These are phyloP conservation scores for Fusarium sp. DNA, from an alignment of 2,329 filamentous ascomycete genomes.

Conservation along the genomic window DNA sequence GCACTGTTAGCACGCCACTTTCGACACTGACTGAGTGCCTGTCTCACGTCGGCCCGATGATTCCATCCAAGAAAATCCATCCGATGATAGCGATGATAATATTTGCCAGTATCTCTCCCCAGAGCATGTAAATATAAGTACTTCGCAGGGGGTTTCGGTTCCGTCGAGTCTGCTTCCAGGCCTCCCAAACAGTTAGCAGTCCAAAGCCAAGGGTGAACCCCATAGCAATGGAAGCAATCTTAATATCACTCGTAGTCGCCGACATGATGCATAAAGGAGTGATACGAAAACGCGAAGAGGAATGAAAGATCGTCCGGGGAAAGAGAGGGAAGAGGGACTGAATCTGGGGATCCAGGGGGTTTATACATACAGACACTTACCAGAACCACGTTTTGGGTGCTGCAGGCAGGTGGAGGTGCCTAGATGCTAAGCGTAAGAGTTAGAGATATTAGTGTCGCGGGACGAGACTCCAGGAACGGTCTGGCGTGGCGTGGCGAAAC, in stretches of 20 bases:
- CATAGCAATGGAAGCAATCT: constrained; percentile 44
- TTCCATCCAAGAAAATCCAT: constrained; percentile 51
- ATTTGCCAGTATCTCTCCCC: constrained; percentile 55
- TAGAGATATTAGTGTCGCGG: neutral
- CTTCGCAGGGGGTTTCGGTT: constrained; percentile 48
- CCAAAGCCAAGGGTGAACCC: constrained; percentile 54
- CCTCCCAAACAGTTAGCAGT: constrained; percentile 51
- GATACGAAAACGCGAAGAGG: neutral
- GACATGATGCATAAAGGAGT: neutral
- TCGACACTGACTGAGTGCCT: neutral
- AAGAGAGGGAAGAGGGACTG: neutral
- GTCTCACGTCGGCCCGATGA: constrained; percentile 45
- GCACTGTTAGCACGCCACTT: neutral
- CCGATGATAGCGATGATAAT: constrained; percentile 50
- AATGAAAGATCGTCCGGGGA: neutral
- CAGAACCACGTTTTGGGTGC: neutral
- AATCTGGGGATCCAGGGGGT: constrained; percentile 3
- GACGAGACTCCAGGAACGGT: neutral
- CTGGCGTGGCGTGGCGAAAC: neutral
- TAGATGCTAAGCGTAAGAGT: neutral
- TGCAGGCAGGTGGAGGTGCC: neutral
- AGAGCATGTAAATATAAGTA: constrained; percentile 56
- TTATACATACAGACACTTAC: neutral
- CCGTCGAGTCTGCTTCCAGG: constrained; percentile 52
- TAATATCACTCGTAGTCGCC: constrained; percentile 34